These are phyloP conservation scores for Cynanchum wilfordii DNA, from an alignment of 257 asterid species.

Conservation along the genomic window DNA sequence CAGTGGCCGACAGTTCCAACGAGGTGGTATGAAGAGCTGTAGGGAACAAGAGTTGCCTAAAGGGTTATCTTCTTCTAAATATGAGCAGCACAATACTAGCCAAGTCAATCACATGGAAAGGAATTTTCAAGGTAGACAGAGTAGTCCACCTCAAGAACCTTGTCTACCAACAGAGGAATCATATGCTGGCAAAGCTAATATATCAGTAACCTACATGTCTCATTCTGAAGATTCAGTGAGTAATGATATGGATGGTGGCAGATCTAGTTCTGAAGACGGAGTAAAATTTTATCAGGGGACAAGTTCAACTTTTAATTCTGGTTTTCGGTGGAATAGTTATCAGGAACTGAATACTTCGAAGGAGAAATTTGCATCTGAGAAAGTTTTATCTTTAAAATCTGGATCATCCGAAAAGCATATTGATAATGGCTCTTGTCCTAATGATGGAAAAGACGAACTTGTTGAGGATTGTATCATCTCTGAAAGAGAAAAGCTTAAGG, in stretches of 20 bases:
- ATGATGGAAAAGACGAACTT: slow-evolving; percentile 13
- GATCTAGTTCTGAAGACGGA: slow-evolving; percentile 7
- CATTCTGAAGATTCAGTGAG: slow-evolving; percentile 21
- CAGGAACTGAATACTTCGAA: slow-evolving; percentile 15
- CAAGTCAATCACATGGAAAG: slow-evolving; percentile 12
- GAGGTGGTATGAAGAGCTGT: slow-evolving; percentile 24
- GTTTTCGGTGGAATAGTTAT: background rate
- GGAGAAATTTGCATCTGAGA: slow-evolving; percentile 22
- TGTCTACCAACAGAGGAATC: slow-evolving; percentile 15
- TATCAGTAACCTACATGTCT: slow-evolving; percentile 10
- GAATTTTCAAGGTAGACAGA: slow-evolving; percentile 13
- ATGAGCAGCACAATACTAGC: slow-evolving; percentile 12
- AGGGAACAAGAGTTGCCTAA: slow-evolving; percentile 15
- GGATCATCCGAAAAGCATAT: slow-evolving; percentile 6
- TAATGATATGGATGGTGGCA: slow-evolving; percentile 11
- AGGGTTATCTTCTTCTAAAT: slow-evolving; percentile 14
- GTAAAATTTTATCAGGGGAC: slow-evolving; percentile 18
- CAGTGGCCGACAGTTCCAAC: slow-evolving; percentile 19
- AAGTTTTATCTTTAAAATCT: slow-evolving; percentile 13
- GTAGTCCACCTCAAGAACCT: slow-evolving; percentile 21
- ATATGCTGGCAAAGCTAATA: slow-evolving; percentile 17
- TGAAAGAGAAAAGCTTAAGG: slow-evolving; percentile 75
- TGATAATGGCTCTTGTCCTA: background rate
- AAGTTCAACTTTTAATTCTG: slow-evolving; percentile 4
- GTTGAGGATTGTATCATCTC: slow-evolving; percentile 30